Conservation (phyloP, 495 filamentous ascomycete genomes). For the Chaetomidium leptoderma region DNA sequence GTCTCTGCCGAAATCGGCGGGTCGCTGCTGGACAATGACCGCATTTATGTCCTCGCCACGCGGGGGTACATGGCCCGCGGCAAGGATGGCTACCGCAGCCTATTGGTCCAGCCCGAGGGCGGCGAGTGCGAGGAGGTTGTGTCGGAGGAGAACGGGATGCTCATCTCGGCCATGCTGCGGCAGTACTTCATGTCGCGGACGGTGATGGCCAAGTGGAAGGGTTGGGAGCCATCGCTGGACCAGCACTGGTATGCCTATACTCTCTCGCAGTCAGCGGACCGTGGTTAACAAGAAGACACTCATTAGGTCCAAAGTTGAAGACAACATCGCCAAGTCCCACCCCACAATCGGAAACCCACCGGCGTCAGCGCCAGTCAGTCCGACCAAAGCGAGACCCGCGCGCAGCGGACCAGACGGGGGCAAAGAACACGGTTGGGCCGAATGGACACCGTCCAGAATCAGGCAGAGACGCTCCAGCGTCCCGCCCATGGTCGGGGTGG, state of each 20-base stretch:
- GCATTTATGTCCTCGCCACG: constrained; percentile 65
- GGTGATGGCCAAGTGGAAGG: constrained; percentile 68
- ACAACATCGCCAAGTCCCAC: constrained; percentile 37
- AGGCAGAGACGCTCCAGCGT: constrained; percentile 33
- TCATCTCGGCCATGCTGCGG: constrained; percentile 77
- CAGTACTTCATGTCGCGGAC: constrained; percentile 87
- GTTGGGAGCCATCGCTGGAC: constrained; percentile 53
- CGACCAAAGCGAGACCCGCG: not conserved
- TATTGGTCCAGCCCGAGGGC: constrained; percentile 64
- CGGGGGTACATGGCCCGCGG: constrained; percentile 82
- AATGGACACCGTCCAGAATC: constrained; percentile 45
- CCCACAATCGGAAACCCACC: constrained; percentile 22
- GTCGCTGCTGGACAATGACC: constrained; percentile 54
- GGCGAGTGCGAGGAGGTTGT: constrained; percentile 73
- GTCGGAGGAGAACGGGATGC: constrained; percentile 75
- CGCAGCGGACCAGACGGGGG: not conserved
- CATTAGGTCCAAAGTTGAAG: constrained; percentile 41
- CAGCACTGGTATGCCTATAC: constrained; percentile 62
- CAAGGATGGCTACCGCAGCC: constrained; percentile 73
- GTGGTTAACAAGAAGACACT: not conserved
- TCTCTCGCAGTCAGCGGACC: not conserved
- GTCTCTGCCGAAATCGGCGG: constrained; percentile 56
- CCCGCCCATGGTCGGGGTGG: constrained; percentile 29
- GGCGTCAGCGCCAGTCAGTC: constrained; percentile 9
- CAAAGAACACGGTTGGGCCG: constrained; percentile 29